Evolutionary conservation across 176 grass and related monocot genomes (phyloP), one percentile per base, ranked within the genome.

Genomic region (Aegilops bicornis): DNA sequence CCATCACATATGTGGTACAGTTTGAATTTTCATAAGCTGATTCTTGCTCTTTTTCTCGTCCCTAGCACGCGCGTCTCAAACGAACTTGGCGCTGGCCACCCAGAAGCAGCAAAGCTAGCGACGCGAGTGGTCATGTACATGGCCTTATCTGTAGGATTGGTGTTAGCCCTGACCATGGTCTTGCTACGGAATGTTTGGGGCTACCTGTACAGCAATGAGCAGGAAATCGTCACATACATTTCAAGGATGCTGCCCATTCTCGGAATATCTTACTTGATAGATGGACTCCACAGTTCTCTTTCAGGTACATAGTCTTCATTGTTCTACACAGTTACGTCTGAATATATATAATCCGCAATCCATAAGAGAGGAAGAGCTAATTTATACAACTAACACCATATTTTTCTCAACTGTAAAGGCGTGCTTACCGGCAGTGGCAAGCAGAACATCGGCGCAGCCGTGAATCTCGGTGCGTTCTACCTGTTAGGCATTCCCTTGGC

Each of bases 381-480:
- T 27, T 52, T 47, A 47, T 3, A 47, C 36, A 8, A 33, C 0
- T 17, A 32, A 20, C 8, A 69, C 15, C 29, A 31, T 15, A 14
- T 19, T 54, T 20, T 20, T 7, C 17, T 9, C 54, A 36, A 40
- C 29, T 75, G 63, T 23, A 4, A 81, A 88, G 86, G 86, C 0
- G 72, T 88, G 17, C 73, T 88, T 4, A 88, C 79, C 0, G 79
- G 86, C 20, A 83, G 86, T 3, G 86, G 86, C 2, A 69, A 77
- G 64, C 86, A 83, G 29, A 88, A 69, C 5, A 61, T 83, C 4
- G 86, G 86, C 0, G 80, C 86, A 23, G 47, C 14, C 0, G 73
- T 88, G 7, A 88, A 88, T 24, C 86, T 83, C 12, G 73, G 72
- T 0, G 80, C 86, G 1, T 88, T 88, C 73, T 88, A 88, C 80